phyloP scores from a whole-genome alignment of 2,329 filamentous ascomycete species.

The Sphaceloma murrayae region DNA sequence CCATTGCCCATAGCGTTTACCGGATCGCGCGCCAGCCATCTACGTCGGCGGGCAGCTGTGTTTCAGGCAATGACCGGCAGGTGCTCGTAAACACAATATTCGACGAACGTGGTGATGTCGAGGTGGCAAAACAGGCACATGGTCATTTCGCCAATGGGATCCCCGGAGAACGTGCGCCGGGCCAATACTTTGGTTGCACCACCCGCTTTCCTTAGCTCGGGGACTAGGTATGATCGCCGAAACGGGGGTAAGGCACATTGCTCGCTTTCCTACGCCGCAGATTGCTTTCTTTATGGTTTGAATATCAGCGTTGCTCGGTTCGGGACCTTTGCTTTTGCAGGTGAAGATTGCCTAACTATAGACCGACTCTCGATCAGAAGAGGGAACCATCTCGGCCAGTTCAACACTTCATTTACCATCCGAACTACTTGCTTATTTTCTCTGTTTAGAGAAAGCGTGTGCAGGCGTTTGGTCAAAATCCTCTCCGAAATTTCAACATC shows the following conservation, averaged over 20 bases:
- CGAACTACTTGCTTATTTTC: slow-evolving; percentile 4
- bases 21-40: slow-evolving; percentile 13
- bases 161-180: slow-evolving; percentile 12
- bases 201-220: slow-evolving; percentile 13
- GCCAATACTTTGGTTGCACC: slow-evolving; percentile 1
- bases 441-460: slow-evolving; percentile 1
- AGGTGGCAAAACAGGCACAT: slow-evolving; percentile 6
- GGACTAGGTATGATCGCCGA: slow-evolving; percentile 12
- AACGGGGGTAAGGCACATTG: slow-evolving; percentile 9
- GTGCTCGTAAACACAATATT: background rate
- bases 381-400: background rate
- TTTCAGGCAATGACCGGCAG: slow-evolving; percentile 9
- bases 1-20: slow-evolving; percentile 9
- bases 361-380: slow-evolving; percentile 4
- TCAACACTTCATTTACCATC: slow-evolving; percentile 11
- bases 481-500: slow-evolving; percentile 1
- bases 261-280: slow-evolving; percentile 1
- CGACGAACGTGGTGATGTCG: slow-evolving; percentile 1
- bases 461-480: slow-evolving; percentile 6
- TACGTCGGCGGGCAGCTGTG: slow-evolving; percentile 4
- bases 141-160: slow-evolving; percentile 5
- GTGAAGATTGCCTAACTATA: slow-evolving; percentile 2
- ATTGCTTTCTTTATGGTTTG: background rate
- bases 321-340: slow-evolving; percentile 1
- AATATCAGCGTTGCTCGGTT: slow-evolving; percentile 12